A percentile compares a stretch with the other conserved stretches of the same genome.
These are phyloP conservation scores for Lecanosticta acicola DNA, from an alignment of 2,329 filamentous ascomycete species.

Conservation along the genomic window DNA sequence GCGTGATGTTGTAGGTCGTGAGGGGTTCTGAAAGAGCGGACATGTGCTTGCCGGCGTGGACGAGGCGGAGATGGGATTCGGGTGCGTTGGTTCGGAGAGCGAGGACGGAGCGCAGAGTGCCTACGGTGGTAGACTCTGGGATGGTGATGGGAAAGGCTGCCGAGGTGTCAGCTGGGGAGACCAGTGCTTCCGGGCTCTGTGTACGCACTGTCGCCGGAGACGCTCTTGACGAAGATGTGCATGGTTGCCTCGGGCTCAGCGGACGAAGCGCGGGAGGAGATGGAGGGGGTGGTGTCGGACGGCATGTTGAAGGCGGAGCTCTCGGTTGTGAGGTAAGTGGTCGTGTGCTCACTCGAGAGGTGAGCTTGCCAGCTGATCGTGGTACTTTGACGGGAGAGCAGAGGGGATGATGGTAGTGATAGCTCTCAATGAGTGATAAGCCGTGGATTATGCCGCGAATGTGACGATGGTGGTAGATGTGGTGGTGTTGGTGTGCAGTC, in stretches of 20 bases:
- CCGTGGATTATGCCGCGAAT: not conserved
- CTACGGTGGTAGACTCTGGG: constrained; percentile 49
- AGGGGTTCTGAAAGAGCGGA: constrained; percentile 40
- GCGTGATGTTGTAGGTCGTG: constrained; percentile 44
- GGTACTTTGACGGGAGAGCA: not conserved
- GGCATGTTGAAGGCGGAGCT: constrained; percentile 33
- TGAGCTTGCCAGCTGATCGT: not conserved
- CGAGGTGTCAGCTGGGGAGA: constrained; percentile 19
- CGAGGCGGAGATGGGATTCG: constrained; percentile 48
- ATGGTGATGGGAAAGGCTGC: constrained; percentile 54
- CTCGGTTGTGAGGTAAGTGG: not conserved
- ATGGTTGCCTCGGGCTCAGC: constrained; percentile 48
- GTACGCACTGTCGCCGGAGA: constrained; percentile 53
- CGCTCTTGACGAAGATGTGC: constrained; percentile 58
- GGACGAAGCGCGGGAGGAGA: constrained; percentile 35
- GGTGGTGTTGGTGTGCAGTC: not conserved
- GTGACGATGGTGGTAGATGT: not conserved
- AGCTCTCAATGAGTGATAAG: not conserved
- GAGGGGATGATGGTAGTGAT: not conserved
- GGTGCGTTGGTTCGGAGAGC: constrained; percentile 53
- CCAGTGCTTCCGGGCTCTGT: constrained; percentile 8
- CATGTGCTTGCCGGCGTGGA: constrained; percentile 55
- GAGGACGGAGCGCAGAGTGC: constrained; percentile 52
- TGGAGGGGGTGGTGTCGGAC: constrained; percentile 40
- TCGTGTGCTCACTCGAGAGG: constrained; percentile 1